These are phyloP conservation scores for Alternaria panax DNA, from an alignment of 2,329 filamentous ascomycete species.

Conservation along the genomic window DNA sequence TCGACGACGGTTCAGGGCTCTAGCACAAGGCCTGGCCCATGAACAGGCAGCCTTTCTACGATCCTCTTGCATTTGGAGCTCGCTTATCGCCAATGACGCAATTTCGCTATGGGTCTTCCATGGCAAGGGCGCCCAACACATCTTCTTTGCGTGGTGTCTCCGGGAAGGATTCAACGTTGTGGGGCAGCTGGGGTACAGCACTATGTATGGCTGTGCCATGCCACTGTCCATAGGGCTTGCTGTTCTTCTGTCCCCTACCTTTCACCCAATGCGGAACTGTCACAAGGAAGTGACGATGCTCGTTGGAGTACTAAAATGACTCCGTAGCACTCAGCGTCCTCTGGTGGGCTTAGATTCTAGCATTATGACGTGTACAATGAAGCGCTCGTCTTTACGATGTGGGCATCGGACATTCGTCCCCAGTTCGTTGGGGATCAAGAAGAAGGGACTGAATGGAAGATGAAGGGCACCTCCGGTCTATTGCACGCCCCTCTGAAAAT, in stretches of 20 bases:
- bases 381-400: not conserved
- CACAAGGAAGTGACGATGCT: not conserved
- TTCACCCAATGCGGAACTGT: not conserved
- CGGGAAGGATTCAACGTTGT: not conserved
- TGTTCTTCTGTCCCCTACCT: not conserved
- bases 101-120: not conserved
- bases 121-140: not conserved
- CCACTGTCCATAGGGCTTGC: not conserved
- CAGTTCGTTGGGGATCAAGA: not conserved
- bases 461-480: not conserved
- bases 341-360: not conserved
- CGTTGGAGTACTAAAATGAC: not conserved
- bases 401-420: not conserved
- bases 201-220: not conserved
- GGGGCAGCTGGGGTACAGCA: not conserved
- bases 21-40: not conserved
- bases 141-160: not conserved
- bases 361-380: slow-evolving; percentile 2
- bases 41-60: not conserved
- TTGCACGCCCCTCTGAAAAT: not conserved
- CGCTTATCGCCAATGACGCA: not conserved
- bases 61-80: not conserved
- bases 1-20: not conserved
- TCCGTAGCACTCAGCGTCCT: slow-evolving; percentile 2
- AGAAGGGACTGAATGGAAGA: not conserved